Conservation (phyloP, 163 green algal genomes). For the Scenedesmus sp. region DNA sequence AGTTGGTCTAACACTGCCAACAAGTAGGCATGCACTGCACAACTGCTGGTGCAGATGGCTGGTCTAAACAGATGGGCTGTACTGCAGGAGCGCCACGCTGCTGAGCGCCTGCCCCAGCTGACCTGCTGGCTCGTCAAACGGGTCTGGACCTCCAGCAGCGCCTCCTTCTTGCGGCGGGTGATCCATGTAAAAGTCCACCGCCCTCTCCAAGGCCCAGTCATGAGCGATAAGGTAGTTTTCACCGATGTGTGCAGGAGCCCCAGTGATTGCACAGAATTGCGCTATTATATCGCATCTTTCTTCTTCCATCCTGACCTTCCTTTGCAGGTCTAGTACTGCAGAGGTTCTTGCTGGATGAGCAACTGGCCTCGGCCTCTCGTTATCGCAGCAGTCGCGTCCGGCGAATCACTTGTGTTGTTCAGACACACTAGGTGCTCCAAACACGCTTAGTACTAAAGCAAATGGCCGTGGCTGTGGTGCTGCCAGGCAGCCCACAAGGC, state of each 20-base stretch:
- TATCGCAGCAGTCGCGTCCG: not conserved
- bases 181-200: conserved; percentile 65
- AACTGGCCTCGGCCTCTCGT: not conserved
- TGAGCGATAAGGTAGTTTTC: conserved; percentile 67
- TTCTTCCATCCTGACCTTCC: not conserved
- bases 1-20: not conserved
- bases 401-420: not conserved
- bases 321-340: not conserved
- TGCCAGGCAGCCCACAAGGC: not conserved
- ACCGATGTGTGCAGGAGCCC: conserved; percentile 49
- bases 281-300: conserved; percentile 46
- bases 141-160: not conserved
- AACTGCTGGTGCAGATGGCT: not conserved
- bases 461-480: not conserved
- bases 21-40: not conserved
- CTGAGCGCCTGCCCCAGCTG: not conserved
- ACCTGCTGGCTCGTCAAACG: not conserved
- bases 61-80: not conserved
- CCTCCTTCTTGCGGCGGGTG: conserved; percentile 36
- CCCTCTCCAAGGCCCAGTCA: conserved; percentile 63
- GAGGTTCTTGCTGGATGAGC: not conserved
- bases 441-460: not conserved
- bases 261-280: conserved; percentile 63
- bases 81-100: not conserved
- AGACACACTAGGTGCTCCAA: not conserved